These are phyloP conservation scores for Paradendryphiella salina DNA, from an alignment of 2,329 filamentous ascomycete species.

Conservation along the genomic window DNA sequence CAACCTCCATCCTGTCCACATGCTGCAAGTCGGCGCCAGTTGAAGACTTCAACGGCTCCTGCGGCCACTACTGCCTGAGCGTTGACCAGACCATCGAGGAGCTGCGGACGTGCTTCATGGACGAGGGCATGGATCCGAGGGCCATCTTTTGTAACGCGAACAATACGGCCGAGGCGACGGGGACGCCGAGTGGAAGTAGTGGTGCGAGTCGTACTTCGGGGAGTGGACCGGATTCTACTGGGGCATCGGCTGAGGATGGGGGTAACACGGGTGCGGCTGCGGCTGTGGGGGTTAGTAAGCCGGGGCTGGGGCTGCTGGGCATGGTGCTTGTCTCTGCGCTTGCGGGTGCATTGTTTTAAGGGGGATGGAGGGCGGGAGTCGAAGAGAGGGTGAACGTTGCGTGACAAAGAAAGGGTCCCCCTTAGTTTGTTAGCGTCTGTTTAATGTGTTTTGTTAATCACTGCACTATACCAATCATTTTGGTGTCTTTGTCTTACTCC, in stretches of 20 bases:
- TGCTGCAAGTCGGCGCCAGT: conserved; percentile 43
- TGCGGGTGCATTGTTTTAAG: conserved; percentile 35
- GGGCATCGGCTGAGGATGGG: not conserved
- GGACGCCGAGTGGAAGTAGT: conserved; percentile 19
- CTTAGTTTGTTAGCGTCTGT: too few relatives aligned
- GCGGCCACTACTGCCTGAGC: conserved; percentile 39
- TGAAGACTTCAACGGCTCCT: conserved; percentile 34
- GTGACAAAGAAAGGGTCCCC: not conserved
- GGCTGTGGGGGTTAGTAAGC: conserved; percentile 29
- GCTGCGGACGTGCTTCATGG: conserved; percentile 35
- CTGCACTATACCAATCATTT: too few relatives aligned
- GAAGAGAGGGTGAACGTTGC: not conserved
- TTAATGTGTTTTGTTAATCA: too few relatives aligned
- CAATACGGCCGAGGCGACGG: conserved; percentile 34
- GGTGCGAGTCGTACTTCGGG: conserved; percentile 12
- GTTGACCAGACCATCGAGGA: conserved; percentile 33
- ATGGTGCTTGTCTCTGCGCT: conserved; percentile 34
- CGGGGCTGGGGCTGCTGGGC: conserved; percentile 33
- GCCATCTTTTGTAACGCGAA: conserved; percentile 35
- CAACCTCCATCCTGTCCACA: conserved; percentile 25
- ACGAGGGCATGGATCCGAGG: conserved; percentile 25
- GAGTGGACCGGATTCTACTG: conserved; percentile 7
- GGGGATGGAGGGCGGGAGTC: not conserved
- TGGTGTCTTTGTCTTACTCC: too few relatives aligned
- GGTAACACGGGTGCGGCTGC: conserved; percentile 26